These are phyloP conservation scores for Poronia punctata DNA, from an alignment of 495 filamentous ascomycete genomes.

Conservation along the genomic window DNA sequence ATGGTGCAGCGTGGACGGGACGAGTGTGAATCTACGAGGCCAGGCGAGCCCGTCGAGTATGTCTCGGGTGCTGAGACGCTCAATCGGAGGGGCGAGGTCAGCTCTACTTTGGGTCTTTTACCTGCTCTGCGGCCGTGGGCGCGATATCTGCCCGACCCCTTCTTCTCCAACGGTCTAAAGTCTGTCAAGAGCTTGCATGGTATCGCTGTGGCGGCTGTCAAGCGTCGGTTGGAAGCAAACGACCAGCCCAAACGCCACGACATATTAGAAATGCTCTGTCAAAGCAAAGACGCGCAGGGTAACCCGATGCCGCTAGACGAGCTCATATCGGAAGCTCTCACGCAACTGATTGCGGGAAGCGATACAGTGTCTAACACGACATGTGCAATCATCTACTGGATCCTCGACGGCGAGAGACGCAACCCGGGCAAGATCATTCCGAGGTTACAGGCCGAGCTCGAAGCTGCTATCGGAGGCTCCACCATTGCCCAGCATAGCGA, in stretches of 20 bases:
- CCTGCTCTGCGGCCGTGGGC: slow-evolving; percentile 53
- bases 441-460: slow-evolving; percentile 63
- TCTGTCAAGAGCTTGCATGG: slow-evolving; percentile 56
- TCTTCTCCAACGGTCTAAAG: slow-evolving; percentile 51
- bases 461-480: slow-evolving; percentile 51
- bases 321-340: slow-evolving; percentile 75
- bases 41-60: slow-evolving; percentile 42
- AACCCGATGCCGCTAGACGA: slow-evolving; percentile 62
- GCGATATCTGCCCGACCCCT: slow-evolving; percentile 56
- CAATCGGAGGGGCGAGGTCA: slow-evolving; percentile 57
- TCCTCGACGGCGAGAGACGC: slow-evolving; percentile 29
- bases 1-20: slow-evolving; percentile 52
- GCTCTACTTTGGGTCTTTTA: slow-evolving; percentile 48
- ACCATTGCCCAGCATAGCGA: slow-evolving; percentile 61
- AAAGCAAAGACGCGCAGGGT: slow-evolving; percentile 73
- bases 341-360: slow-evolving; percentile 77
- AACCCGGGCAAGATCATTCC: slow-evolving; percentile 58
- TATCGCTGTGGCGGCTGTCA: slow-evolving; percentile 73
- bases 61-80: slow-evolving; percentile 57
- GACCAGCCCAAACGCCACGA: slow-evolving; percentile 57
- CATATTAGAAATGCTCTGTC: slow-evolving; percentile 71
- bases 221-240: slow-evolving; percentile 54
- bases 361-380: slow-evolving; percentile 81
- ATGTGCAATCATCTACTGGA: slow-evolving; percentile 75
- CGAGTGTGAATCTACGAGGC: slow-evolving; percentile 36